These are phyloP conservation scores for Colletotrichum tropicale DNA, from an alignment of 2,329 filamentous ascomycete species.

Conservation along the genomic window DNA sequence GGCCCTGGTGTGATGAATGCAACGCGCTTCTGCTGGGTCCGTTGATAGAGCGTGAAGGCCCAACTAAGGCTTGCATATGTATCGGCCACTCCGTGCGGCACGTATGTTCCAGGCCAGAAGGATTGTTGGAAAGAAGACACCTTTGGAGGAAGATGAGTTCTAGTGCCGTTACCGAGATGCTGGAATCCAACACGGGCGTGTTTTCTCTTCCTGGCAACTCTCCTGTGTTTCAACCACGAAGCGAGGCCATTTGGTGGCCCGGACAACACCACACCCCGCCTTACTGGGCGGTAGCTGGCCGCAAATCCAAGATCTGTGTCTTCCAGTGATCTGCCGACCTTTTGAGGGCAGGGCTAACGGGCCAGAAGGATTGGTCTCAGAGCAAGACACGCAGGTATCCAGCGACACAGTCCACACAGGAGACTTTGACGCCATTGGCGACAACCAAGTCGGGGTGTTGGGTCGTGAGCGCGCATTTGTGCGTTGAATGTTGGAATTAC, in stretches of 20 bases:
- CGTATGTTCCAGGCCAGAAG: neutral
- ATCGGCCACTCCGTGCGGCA: neutral
- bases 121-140: neutral
- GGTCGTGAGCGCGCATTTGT: neutral
- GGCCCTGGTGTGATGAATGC: neutral
- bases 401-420: neutral
- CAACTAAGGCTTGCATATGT: neutral
- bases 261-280: neutral
- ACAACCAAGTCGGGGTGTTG: neutral
- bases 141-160: neutral
- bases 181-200: neutral
- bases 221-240: neutral
- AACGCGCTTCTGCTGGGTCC: neutral
- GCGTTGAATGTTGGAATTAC: neutral
- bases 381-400: neutral
- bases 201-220: neutral
- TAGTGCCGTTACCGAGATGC: neutral
- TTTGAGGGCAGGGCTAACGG: neutral
- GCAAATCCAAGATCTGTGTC: neutral
- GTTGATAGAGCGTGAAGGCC: neutral
- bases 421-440: neutral
- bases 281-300: neutral
- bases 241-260: neutral
- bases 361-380: neutral
- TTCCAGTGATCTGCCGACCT: neutral